Percentiles rank a stretch among this genome's conserved stretches.
These are phyloP conservation scores for Rhodotorula sp. DNA, from an alignment of 1,284 basidiomycete species.

Conservation along the genomic window DNA sequence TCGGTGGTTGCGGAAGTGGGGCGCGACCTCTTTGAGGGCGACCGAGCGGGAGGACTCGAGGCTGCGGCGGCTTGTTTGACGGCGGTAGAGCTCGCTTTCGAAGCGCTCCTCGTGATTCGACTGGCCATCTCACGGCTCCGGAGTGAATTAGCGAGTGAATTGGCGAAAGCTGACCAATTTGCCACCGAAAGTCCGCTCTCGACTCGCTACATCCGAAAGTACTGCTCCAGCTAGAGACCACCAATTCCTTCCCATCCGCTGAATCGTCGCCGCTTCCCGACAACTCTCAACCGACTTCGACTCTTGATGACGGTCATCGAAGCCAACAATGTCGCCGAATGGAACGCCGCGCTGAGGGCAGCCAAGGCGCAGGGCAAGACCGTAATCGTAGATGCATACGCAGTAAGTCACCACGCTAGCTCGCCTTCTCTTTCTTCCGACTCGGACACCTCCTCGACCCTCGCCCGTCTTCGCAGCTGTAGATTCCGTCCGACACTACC, in stretches of 20 bases:
- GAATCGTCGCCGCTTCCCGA: too few species aligned
- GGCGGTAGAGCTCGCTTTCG: background rate
- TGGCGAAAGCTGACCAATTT: background rate
- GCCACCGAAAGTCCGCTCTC: too few species aligned
- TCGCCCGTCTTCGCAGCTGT: background rate
- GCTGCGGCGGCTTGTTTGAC: background rate
- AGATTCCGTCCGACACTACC: background rate
- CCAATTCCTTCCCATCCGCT: too few species aligned
- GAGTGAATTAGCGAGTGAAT: too few species aligned
- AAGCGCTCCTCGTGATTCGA: conserved; percentile 6
- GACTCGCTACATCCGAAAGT: too few species aligned
- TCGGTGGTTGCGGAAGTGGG: conserved; percentile 5
- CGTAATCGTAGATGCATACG: conserved; percentile 33
- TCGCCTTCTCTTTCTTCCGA: too few species aligned
- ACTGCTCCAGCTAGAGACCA: too few species aligned
- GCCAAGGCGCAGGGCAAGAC: conserved; percentile 36
- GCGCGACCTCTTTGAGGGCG: conserved; percentile 13
- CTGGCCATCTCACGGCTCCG: conserved; percentile 6
- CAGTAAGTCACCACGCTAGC: background rate
- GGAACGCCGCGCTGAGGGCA: conserved; percentile 34
- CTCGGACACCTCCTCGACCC: too few species aligned
- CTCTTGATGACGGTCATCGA: conserved; percentile 32
- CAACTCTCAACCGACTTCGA: too few species aligned
- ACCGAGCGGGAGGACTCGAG: conserved; percentile 2
- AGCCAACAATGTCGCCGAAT: conserved; percentile 28